These are phyloP conservation scores for Toxicodendron radicans DNA, from an alignment of 345 rosid species.

Conservation along the genomic window DNA sequence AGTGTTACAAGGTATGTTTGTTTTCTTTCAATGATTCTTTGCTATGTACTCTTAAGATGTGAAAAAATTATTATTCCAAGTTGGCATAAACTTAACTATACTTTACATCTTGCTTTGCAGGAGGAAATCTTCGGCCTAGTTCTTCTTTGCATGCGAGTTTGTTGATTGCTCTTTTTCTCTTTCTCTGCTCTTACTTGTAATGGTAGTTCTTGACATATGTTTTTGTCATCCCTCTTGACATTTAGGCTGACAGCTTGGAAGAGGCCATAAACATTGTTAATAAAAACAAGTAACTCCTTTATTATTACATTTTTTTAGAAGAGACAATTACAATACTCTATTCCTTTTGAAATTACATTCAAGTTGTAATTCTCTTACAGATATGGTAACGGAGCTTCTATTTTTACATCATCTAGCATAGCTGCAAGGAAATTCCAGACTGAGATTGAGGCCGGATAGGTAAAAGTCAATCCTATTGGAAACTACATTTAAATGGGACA, in stretches of 20 bases:
- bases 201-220: conserved; percentile 15
- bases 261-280: conserved; percentile 85
- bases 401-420: conserved; percentile 87
- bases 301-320: neutral
- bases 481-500: neutral
- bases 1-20: conserved; percentile 82
- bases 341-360: conserved; percentile 1
- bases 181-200: conserved; percentile 1
- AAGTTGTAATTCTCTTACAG: conserved; percentile 34
- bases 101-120: conserved; percentile 39
- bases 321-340: neutral
- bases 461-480: conserved; percentile 20
- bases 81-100: conserved; percentile 8
- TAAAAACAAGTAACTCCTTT: conserved; percentile 60
- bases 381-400: conserved; percentile 93
- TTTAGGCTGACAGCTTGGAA: conserved; percentile 84
- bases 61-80: conserved; percentile 4
- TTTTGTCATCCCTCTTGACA: conserved; percentile 12
- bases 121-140: conserved; percentile 99
- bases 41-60: neutral
- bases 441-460: conserved; percentile 98
- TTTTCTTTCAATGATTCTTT: conserved; percentile 4
- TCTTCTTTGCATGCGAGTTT: conserved; percentile 88
- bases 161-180: conserved; percentile 20
- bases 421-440: conserved; percentile 94